Conservation (phyloP, 2,329 filamentous ascomycete genomes). For the Fusarium sp. region DNA sequence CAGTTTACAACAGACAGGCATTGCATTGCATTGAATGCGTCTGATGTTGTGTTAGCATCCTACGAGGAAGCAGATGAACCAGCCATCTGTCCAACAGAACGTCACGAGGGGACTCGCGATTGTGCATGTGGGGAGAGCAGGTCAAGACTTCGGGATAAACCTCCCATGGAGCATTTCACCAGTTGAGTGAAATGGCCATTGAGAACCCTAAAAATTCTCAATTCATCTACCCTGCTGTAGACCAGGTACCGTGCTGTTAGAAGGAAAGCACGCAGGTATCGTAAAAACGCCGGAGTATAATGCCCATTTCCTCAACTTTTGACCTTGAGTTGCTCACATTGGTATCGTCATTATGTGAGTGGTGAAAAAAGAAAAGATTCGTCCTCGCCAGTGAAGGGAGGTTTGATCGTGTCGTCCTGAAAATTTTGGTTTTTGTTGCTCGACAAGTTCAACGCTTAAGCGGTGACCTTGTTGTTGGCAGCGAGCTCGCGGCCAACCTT, state of each 20-base stretch:
- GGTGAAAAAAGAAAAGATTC: slow-evolving; percentile 35
- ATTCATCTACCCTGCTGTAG: slow-evolving; percentile 56
- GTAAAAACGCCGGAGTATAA: slow-evolving; percentile 54
- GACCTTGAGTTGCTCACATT: slow-evolving; percentile 32
- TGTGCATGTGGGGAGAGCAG: slow-evolving; percentile 39
- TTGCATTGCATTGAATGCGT: slow-evolving; percentile 4
- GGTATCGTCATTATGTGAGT: slow-evolving; percentile 23
- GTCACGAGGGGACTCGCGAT: slow-evolving; percentile 30
- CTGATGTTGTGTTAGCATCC: slow-evolving; percentile 22
- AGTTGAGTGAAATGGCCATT: slow-evolving; percentile 77
- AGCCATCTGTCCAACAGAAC: slow-evolving; percentile 18
- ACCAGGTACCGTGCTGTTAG: slow-evolving; percentile 45
- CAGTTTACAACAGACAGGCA: slow-evolving; percentile 30
- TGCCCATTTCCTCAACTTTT: slow-evolving; percentile 51
- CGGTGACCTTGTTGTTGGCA: slow-evolving; percentile 76
- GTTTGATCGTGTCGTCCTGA: slow-evolving; percentile 36
- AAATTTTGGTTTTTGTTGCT: slow-evolving; percentile 34
- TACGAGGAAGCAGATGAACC: slow-evolving; percentile 23
- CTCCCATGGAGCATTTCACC: slow-evolving; percentile 82
- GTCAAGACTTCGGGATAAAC: slow-evolving; percentile 72
- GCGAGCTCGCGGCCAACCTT: slow-evolving; percentile 81
- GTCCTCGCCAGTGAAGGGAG: slow-evolving; percentile 37
- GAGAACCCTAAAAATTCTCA: slow-evolving; percentile 62
- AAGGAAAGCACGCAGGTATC: slow-evolving; percentile 45
- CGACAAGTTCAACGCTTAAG: slow-evolving; percentile 52